Evolutionary conservation across 306 rosid species (phyloP), one percentile per base, ranked within the genome.

Genomic region (Vigna hirtella): DNA sequence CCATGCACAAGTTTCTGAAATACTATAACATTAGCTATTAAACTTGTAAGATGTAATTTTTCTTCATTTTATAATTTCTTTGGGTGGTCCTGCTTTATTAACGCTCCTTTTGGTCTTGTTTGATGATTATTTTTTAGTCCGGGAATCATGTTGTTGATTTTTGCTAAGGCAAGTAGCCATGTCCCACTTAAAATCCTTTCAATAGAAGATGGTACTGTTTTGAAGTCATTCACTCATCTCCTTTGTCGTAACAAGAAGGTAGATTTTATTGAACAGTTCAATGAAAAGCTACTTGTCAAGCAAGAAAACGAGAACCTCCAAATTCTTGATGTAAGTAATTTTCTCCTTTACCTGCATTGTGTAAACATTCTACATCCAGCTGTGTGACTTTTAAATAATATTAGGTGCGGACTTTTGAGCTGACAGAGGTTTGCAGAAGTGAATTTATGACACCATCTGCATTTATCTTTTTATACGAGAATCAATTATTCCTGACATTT

Each of bases 381-480:
- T 32, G 66, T 83, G 85, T 90, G 69, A 89, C 77, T 73, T 68
- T 7, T 24, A 68, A 30, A 28, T 63, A 34, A 77, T 53, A 82
- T 77, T 83, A 96, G 99, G 99, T 96, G 57, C 94, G 99, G 73
- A 87, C 90, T 78, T 91, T 88, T 83, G 99, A 96, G 85, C 81
- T 85, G 64, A 96, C 91, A 61, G 97, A 96, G 89, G 99, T 96
- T 79, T 82, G 92, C 88, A 86, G 91, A 84, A 87, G 91, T 53
- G 92, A 96, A 77, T 96, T 93, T 85, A 93, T 93, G 99, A 96
- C 99, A 6, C 99, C 99, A 7, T 96, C 98, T 15, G 99, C 99
- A 45, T 96, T 96, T 67, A 96, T 96, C 85, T 96, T 96, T 83
- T 86, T 96, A 36, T 96, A 96, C 7, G 99, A 93, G 90, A 96